Evolutionary conservation across 2,329 filamentous ascomycete species (phyloP).

Genomic region (Apiospora kogelbergensis): DNA sequence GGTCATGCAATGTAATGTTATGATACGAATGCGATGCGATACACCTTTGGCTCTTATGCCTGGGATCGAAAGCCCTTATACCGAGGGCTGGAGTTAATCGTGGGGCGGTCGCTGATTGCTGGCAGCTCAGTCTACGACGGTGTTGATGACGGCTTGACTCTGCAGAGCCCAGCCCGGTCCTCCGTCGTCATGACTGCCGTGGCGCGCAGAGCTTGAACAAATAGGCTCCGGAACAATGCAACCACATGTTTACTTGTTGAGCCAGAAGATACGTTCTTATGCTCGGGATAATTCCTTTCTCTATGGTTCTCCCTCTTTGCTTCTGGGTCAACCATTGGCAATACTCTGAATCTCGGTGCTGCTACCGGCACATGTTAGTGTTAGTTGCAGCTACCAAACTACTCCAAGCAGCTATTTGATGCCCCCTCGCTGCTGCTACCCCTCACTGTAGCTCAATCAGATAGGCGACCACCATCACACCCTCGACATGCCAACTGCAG

Average conservation of each 20-base stretch:
- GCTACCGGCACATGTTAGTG: too few relatives aligned
- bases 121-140: not conserved
- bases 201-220: not conserved
- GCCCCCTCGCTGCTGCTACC: too few relatives aligned
- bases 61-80: not conserved
- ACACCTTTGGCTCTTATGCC: not conserved
- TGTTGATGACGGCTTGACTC: slow-evolving; percentile 6
- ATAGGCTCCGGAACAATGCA: not conserved
- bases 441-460: too few relatives aligned
- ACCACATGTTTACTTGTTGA: too few relatives aligned
- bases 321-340: too few relatives aligned
- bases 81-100: not conserved
- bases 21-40: not conserved
- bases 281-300: too few relatives aligned
- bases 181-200: not conserved
- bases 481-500: not conserved
- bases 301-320: too few relatives aligned
- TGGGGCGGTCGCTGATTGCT: not conserved
- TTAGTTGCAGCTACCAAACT: too few relatives aligned
- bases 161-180: not conserved
- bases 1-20: not conserved
- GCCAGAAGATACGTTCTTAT: too few relatives aligned
- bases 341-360: too few relatives aligned
- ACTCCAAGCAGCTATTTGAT: too few relatives aligned
- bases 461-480: too few relatives aligned